Evolutionary conservation across 2,329 filamentous ascomycete genomes (phyloP), one percentile per base, ranked within the genome.

Genomic region (Fusarium domesticum): DNA sequence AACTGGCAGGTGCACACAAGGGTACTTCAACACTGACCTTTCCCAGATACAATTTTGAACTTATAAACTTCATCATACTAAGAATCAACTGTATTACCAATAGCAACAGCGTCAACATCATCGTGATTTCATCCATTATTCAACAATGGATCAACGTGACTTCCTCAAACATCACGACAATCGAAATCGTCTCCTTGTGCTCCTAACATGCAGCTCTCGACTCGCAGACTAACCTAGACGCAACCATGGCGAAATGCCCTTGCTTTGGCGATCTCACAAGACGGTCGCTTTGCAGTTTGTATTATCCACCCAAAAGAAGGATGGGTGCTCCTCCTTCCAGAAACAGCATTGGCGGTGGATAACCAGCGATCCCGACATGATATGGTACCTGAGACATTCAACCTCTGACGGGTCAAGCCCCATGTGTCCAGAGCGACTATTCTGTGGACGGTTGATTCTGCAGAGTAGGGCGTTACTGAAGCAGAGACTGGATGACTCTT

Each of bases 211-310:
- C 48, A 53, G 42, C 42, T 55, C 53, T 37, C 20, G 35, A 36
- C 41, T 37, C 19, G 18, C 42, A 18, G 37, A 47, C 42, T 35
- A 41, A 33, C 42, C 35, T 36, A 46, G 32, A 18, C 40, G 45
- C 23, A 28, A 55, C 50, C 45, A 43, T 40, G 45, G 35, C 31
- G 10, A 42, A n/a, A 39, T 42, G 31, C 54, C 52, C 54, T 58
- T 59, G 46, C 56, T 48, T 50, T 37, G 39, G 36, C 42, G 49
- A 40, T 46, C 43, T 50, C 37, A 44, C 45, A 43, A 35, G 17
- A 50, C 28, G 35, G 31, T 35, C 50, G 54, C 56, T 54, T 58
- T 56, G 56, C 56, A 59, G 56, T 41, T 46, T 42, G 39, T 28
- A 25, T 31, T 44, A 46, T 53, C 51, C 47, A 57, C 51, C 20